These are phyloP conservation scores for Claviceps spartinae DNA, from an alignment of 2,329 filamentous ascomycete species.

Conservation along the genomic window DNA sequence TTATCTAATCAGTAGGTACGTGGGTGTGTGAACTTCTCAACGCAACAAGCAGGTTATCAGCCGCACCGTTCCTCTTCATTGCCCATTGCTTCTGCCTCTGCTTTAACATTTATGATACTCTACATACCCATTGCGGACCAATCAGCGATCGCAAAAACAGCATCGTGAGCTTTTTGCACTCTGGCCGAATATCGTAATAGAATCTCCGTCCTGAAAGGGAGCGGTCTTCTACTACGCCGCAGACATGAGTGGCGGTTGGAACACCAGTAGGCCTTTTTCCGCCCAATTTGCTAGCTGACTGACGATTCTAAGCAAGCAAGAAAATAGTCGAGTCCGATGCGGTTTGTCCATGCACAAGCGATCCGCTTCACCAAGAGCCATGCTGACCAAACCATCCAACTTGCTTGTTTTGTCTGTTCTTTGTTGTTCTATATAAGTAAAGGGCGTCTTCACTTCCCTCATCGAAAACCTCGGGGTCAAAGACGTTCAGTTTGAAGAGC, in stretches of 20 bases:
- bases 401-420: neutral
- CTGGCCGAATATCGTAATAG: neutral
- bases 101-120: no score
- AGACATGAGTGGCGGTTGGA: constrained; percentile 74
- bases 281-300: constrained; percentile 1
- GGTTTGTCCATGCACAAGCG: constrained; percentile 37
- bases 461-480: constrained; percentile 84
- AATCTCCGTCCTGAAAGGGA: no score
- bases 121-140: no score
- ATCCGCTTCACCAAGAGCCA: neutral
- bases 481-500: constrained; percentile 92
- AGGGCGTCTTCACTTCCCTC: constrained; percentile 95
- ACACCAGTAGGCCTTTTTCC: constrained; percentile 52
- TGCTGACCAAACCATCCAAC: neutral
- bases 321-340: constrained; percentile 78
- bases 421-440: neutral
- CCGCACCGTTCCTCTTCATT: neutral
- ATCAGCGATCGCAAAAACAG: neutral
- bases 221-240: neutral
- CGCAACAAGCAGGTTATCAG: neutral
- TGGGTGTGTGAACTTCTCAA: neutral
- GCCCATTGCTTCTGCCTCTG: neutral
- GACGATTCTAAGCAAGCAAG: neutral
- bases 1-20: constrained; percentile 2
- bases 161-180: neutral